Conservation (phyloP, 2,329 filamentous ascomycete species). For the Beauveria sp. region DNA sequence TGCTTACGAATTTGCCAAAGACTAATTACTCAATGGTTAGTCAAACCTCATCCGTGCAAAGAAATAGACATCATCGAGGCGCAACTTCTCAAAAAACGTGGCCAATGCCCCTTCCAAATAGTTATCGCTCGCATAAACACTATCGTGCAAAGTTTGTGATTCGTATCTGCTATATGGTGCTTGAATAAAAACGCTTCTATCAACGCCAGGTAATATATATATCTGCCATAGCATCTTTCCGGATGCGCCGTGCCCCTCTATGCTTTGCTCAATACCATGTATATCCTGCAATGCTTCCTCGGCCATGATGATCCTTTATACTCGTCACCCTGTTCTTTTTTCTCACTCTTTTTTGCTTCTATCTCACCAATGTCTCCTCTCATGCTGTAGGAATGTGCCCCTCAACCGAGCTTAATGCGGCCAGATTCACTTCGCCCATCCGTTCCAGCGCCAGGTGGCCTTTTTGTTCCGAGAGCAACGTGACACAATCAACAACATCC, state of each 20-base stretch:
- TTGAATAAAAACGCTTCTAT: constrained; percentile 6
- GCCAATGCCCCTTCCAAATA: not conserved
- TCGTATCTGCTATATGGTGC: not conserved
- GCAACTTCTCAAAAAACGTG: not conserved
- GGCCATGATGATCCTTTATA: not conserved
- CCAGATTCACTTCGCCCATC: constrained; percentile 47
- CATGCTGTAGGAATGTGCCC: constrained; percentile 36
- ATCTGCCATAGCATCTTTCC: constrained; percentile 1
- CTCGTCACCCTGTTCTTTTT: not conserved
- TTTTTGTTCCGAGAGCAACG: constrained; percentile 45
- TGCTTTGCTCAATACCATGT: constrained; percentile 9
- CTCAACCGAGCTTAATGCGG: constrained; percentile 45
- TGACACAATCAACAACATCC: constrained; percentile 70
- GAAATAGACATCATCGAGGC: not conserved
- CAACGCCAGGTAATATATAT: constrained; percentile 7
- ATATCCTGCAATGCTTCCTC: constrained; percentile 10
- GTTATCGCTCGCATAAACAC: not conserved
- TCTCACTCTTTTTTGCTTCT: not conserved
- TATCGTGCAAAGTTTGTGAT: not conserved
- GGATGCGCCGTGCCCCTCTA: constrained; percentile 9
- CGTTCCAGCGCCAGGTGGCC: constrained; percentile 27
- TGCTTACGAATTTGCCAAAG: not conserved
- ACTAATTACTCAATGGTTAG: not conserved
- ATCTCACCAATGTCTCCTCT: not conserved
- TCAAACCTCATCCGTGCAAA: not conserved